Evolutionary conservation across 345 rosid species (phyloP).

Genomic region (Eucalyptus virginea): DNA sequence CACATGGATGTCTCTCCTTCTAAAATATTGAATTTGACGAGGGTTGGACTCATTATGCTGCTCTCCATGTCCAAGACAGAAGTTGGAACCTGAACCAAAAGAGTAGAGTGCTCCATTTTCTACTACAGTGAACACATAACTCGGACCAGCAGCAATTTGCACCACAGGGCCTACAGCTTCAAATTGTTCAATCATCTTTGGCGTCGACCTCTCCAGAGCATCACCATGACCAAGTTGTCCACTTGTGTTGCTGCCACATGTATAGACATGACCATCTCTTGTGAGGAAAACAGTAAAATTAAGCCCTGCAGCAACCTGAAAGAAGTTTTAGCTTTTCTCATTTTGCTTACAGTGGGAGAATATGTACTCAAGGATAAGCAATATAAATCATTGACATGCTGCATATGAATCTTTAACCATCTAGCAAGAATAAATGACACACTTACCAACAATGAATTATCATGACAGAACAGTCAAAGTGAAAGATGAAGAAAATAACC

Average conservation of each 20-base stretch:
- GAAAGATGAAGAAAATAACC: background rate
- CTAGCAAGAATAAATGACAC: background rate
- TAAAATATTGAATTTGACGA: conserved; percentile 63
- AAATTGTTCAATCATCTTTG: conserved; percentile 48
- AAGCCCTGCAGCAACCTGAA: conserved; percentile 91
- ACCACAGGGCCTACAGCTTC: conserved; percentile 47
- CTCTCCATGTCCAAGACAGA: conserved; percentile 98
- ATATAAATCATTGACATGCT: background rate
- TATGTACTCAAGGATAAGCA: background rate
- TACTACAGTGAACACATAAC: conserved; percentile 69
- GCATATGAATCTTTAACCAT: background rate
- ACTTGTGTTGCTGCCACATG: conserved; percentile 72
- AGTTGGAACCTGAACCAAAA: conserved; percentile 81
- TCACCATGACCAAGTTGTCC: conserved; percentile 98
- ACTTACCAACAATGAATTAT: background rate
- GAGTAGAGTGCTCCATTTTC: conserved; percentile 66
- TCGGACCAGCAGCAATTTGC: conserved; percentile 86
- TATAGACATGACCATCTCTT: conserved; percentile 62
- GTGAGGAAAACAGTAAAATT: conserved; percentile 81
- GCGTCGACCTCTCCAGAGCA: conserved; percentile 63
- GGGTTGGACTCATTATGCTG: conserved; percentile 83
- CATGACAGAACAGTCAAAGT: background rate
- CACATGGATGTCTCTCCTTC: conserved; percentile 56
- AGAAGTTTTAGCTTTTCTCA: background rate
- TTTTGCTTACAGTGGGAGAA: background rate